These are phyloP conservation scores for Lizonia empirigonia DNA, from an alignment of 2,329 filamentous ascomycete species.

Conservation along the genomic window DNA sequence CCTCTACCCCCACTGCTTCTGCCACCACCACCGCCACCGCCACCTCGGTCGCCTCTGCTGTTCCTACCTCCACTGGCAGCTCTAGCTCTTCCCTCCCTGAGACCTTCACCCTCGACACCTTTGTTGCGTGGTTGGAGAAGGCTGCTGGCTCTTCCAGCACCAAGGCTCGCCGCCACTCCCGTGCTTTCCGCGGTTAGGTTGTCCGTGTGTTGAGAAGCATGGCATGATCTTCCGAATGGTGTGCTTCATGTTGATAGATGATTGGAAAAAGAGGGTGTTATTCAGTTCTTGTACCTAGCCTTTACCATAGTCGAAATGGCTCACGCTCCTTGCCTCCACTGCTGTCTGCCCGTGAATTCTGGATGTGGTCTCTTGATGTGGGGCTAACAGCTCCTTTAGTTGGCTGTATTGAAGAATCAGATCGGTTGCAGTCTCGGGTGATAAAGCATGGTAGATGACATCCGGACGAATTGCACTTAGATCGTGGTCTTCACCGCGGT, in stretches of 20 bases:
- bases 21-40: constrained; percentile 14
- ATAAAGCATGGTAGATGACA: neutral
- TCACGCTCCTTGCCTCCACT: neutral
- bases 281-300: constrained; percentile 27
- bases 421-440: neutral
- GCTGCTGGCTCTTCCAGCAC: constrained; percentile 26
- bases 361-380: no score
- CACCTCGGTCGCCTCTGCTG: constrained; percentile 6
- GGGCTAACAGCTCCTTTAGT: no score
- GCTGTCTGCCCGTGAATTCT: no score
- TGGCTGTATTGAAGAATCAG: no score
- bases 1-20: constrained; percentile 11
- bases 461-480: no score
- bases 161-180: constrained; percentile 28
- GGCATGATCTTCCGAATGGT: neutral
- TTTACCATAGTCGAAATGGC: constrained; percentile 16
- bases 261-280: constrained; percentile 4
- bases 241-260: constrained; percentile 5
- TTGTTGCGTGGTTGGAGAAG: constrained; percentile 33
- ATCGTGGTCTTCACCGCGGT: no score
- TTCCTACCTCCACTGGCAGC: constrained; percentile 15
- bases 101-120: constrained; percentile 31
- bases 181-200: constrained; percentile 25
- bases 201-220: neutral
- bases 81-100: constrained; percentile 16